Evolutionary conservation across 345 rosid genomes (phyloP), one percentile per base, ranked within the genome.

Genomic region (Brassica napus): DNA sequence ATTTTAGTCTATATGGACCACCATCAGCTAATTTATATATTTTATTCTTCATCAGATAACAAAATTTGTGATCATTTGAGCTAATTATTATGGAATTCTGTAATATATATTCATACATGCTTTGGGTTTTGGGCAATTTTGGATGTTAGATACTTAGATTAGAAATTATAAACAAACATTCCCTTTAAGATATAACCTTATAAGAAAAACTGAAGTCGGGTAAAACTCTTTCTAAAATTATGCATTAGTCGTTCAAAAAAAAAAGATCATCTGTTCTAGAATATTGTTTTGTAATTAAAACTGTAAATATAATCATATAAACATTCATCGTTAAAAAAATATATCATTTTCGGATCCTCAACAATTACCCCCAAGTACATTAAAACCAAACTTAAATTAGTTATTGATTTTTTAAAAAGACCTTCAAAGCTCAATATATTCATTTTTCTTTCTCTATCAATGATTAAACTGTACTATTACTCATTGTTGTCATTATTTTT

Each of bases 391-490:
- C 28, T 44, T 16, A 60, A 76, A 30, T 30, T 58, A 68, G 15
- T 42, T 42, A 1, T 61, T 63, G 47, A 10, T 64, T 63, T 6
- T 6, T 37, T 37, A 8, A 28, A 14, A 18, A 49, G 18, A 71
- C 21, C 58, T 37, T 10, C 32, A 78, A 64, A 64, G 6, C 28
- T 69, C 0, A 1, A 12, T 61, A 12, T 76, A 68, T 16, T 2
- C 59, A 68, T 21, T 61, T 32, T 49, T 21, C 8, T 35, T 69
- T 52, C 57, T 63, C 68, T 58, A 59, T 57, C 61, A 61, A 79
- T 79, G 82, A 79, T 79, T 73, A 73, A 79, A 34, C 28, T 32
- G 82, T 79, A 79, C 78, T 79, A 68, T 23, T 69, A 79, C 82
- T 79, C 74, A 73, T 73, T 79, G 59, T 68, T 11, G 74, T 52